Evolutionary conservation across 2,329 filamentous ascomycete species (phyloP).

Genomic region (Curvularia sp.): DNA sequence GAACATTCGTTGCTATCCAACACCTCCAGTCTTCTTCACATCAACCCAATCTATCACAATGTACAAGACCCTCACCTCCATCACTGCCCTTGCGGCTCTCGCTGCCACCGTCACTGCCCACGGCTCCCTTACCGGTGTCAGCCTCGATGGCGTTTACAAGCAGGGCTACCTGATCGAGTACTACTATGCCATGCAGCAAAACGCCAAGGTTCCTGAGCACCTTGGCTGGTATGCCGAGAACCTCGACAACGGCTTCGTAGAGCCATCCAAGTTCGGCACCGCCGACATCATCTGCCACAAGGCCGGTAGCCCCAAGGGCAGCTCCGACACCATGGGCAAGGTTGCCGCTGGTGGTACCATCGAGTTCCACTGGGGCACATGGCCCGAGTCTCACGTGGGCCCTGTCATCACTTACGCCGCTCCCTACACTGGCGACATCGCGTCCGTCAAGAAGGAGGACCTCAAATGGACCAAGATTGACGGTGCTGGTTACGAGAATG

Average conservation of each 20-base stretch:
- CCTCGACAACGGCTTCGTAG: conserved; percentile 49
- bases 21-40: conserved; percentile 24
- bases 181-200: conserved; percentile 47
- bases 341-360: conserved; percentile 67
- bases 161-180: conserved; percentile 54
- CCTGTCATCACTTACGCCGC: conserved; percentile 52
- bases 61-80: conserved; percentile 39
- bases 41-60: conserved; percentile 29
- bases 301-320: conserved; percentile 55
- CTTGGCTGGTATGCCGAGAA: conserved; percentile 56
- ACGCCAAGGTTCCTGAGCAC: conserved; percentile 39
- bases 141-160: conserved; percentile 58
- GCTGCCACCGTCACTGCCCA: conserved; percentile 56
- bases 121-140: conserved; percentile 55
- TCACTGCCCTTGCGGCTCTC: conserved; percentile 42
- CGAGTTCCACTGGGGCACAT: conserved; percentile 60
- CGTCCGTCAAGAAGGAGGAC: conserved; percentile 44
- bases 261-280: conserved; percentile 36
- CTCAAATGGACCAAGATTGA: conserved; percentile 53
- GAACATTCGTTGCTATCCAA: conserved; percentile 33
- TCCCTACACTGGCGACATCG: conserved; percentile 41
- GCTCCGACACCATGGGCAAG: conserved; percentile 55
- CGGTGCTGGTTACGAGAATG: conserved; percentile 39
- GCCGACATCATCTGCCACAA: conserved; percentile 68
- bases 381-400: conserved; percentile 50